Conservation (phyloP, 805 yeast genomes). For the Suhomyces kilbournensis region DNA sequence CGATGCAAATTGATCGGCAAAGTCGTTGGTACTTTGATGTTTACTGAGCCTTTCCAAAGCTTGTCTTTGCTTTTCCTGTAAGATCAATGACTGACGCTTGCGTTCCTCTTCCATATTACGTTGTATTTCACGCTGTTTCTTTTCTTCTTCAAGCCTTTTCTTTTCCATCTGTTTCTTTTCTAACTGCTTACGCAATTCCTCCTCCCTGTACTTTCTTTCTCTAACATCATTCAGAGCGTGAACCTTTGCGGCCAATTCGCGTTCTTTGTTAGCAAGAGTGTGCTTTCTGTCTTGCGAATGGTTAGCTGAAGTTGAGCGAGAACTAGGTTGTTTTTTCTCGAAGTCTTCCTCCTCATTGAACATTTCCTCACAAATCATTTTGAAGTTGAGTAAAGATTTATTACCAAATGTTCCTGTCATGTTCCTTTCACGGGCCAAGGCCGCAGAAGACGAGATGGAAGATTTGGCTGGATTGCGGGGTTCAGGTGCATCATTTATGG, state of each 20-base stretch:
- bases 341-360: conserved; percentile 19
- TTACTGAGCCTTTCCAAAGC: conserved; percentile 24
- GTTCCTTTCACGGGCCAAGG: conserved; percentile 1
- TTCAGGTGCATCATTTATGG: not conserved
- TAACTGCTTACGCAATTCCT: conserved; percentile 10
- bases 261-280: conserved; percentile 10
- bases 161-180: conserved; percentile 12
- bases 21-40: conserved; percentile 18
- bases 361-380: conserved; percentile 29
- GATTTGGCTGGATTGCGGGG: not conserved
- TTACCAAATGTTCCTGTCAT: conserved; percentile 10
- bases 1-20: conserved; percentile 9
- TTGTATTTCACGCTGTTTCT: conserved; percentile 18
- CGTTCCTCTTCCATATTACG: conserved; percentile 13
- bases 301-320: not conserved
- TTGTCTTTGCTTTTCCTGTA: conserved; percentile 26
- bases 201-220: conserved; percentile 16
- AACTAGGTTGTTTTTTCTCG: not conserved
- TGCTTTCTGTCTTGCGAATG: not conserved
- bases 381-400: conserved; percentile 29
- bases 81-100: conserved; percentile 18
- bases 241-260: conserved; percentile 13
- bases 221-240: conserved; percentile 11
- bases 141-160: conserved; percentile 10
- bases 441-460: conserved; percentile 1